Conservation (phyloP, 2,329 filamentous ascomycete genomes). For the Colletotrichum tropicicola region DNA sequence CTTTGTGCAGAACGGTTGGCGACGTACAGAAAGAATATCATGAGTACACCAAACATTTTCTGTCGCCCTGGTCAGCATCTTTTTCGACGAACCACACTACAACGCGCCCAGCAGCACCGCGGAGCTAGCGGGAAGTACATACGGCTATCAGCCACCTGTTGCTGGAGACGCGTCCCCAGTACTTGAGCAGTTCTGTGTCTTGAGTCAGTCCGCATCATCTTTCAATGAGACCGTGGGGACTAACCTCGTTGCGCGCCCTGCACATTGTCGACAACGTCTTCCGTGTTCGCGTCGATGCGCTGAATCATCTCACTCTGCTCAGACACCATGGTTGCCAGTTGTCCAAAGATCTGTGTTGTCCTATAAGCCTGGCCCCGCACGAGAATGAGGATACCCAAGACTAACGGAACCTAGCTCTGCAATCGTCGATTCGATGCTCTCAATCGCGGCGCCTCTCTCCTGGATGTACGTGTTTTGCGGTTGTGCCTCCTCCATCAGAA, state of each 20-base stretch:
- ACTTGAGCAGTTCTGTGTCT: conserved; percentile 82
- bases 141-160: conserved; percentile 91
- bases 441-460: conserved; percentile 93
- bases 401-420: conserved; percentile 76
- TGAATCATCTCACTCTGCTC: conserved; percentile 99
- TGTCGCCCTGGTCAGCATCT: conserved; percentile 6
- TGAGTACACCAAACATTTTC: conserved; percentile 85
- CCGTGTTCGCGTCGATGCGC: conserved; percentile 95
- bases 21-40: conserved; percentile 84
- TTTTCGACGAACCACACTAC: background rate
- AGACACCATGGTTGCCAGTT: conserved; percentile 94
- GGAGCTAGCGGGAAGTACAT: background rate
- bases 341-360: conserved; percentile 76
- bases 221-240: background rate
- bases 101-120: background rate
- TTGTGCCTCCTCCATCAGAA: conserved; percentile 94
- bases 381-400: conserved; percentile 31
- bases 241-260: conserved; percentile 81
- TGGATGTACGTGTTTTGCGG: conserved; percentile 89
- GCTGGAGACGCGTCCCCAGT: conserved; percentile 92
- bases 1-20: conserved; percentile 35
- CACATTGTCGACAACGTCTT: conserved; percentile 98
- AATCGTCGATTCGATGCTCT: conserved; percentile 96
- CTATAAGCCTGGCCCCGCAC: conserved; percentile 39
- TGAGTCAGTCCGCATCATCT: background rate